Evolutionary conservation across 2,329 filamentous ascomycete genomes (phyloP), one percentile per base, ranked within the genome.

Genomic region (Tolypocladium tropicale): DNA sequence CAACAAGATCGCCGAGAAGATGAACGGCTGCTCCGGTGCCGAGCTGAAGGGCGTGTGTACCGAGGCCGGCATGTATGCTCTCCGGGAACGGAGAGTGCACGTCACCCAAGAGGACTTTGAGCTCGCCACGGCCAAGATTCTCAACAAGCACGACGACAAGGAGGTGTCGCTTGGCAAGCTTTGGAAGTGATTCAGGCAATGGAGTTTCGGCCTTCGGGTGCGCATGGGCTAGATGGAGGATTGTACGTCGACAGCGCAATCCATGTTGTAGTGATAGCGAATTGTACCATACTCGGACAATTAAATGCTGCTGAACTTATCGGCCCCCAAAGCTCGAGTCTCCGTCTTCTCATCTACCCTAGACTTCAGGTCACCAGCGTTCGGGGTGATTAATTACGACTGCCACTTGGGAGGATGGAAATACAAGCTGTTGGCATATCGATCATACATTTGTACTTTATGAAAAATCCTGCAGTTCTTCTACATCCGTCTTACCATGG

Each of bases 81-180:
- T 99, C 61, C 86, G 94, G 64, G 94, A 99, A 77, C 82, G 94
- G 69, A 86, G 94, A 75, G 93, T 99, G 57, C 94, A 99, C 72
- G 94, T 99, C 63, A 99, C 94, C 39, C 94, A 99, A 73, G 94
- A 99, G 75, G 94, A 99, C 75, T 99, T 99, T 72, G 94, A 99
- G 72, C 81, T 99, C 60, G 94, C 94, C 36, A 99, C 94, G 7
- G 94, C 94, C 70, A 99, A 99, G 88, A 93, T 99, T 59, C 82
- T 99, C 71, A 97, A 99, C 84, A 97, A 96, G 82, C 94, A 97
- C 72, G 94, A 97, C 68, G 94, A 99, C 74, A 97, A 97, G 82
- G 92, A 96, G 72, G 89, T 91, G 65, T 91, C 87, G 68, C 78
- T 95, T 67, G 88, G 87, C 70, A 95, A 95, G 77, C 78, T 95